Base-by-base conservation (phyloP, 345 rosid species). In the Mallotus nudiflorus region DNA sequence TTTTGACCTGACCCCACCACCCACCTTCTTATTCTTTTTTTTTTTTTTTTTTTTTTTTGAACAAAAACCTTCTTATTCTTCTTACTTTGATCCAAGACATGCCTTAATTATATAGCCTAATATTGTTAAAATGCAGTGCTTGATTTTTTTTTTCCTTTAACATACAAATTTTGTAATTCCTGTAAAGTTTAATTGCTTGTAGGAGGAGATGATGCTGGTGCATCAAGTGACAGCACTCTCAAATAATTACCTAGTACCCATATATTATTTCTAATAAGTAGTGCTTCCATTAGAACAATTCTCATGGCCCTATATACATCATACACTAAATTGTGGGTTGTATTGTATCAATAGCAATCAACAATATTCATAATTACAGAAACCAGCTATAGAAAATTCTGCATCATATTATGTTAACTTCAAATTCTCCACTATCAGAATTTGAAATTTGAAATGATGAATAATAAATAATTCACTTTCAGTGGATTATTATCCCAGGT, bases 1-100 rank as follows among this genome's bases (percentile, higher is more conserved):
- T 46, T 73, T 78, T 70, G 74, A 78, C 74, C 65, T 40, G 68
- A 57, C 78, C 82, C 80, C 31, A n/a, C n/a, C n/a, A n/a, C n/a
- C n/a, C n/a, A 39, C 51, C 33, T 57, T 2, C 33, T 44, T 24
- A 12, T 28, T 37, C 5, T 20, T 24, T 22, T 24, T n/a, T n/a
- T n/a, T n/a, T n/a, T n/a, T n/a, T n/a, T n/a, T n/a, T n/a, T n/a
- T n/a, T n/a, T n/a, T n/a, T n/a, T n/a, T n/a, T n/a, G n/a, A n/a
- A n/a, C n/a, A n/a, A n/a, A n/a, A n/a, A n/a, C n/a, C n/a, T n/a
- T n/a, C n/a, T 33, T 58, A 10, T 18, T 10, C 19, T 7, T 31
- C n/a, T 0, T 42, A 42, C 1, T 42, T 12, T 42, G 1, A 42
- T 42, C 46, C 46, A 42, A 9, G 46, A 42, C 46, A 42, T 42